A percentile compares a stretch with the other conserved stretches of the same genome.
These are phyloP conservation scores for Hirschfeldia incana DNA, from an alignment of 345 rosid species.

Conservation along the genomic window DNA sequence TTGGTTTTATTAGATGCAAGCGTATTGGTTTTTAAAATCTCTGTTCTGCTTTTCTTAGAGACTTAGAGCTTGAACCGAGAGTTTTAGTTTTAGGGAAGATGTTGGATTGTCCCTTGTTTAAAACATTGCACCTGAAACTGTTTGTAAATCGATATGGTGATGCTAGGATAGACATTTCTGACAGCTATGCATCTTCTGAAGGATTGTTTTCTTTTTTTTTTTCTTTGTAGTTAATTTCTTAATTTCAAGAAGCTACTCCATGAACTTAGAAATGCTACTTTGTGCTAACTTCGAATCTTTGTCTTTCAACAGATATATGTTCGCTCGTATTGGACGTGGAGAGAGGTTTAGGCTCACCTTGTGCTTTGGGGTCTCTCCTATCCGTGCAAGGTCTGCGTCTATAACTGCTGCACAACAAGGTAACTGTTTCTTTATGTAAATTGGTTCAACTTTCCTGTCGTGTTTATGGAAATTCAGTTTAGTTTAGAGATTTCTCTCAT, in stretches of 20 bases:
- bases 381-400: slow-evolving; percentile 44
- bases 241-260: background rate
- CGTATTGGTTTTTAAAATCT: background rate
- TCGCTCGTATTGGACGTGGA: slow-evolving; percentile 43
- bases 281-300: slow-evolving; percentile 22
- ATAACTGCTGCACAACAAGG: slow-evolving; percentile 55
- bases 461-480: background rate
- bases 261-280: slow-evolving; percentile 13
- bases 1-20: background rate
- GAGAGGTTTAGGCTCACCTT: slow-evolving; percentile 46
- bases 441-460: background rate
- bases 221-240: background rate
- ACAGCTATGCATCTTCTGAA: background rate
- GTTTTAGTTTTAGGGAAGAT: background rate
- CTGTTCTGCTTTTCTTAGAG: background rate
- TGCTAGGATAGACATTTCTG: too few species aligned
- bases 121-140: background rate
- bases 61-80: slow-evolving; percentile 4
- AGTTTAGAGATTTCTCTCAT: background rate
- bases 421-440: slow-evolving; percentile 17
- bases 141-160: background rate
- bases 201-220: background rate
- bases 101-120: background rate
- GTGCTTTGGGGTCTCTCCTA: slow-evolving; percentile 45
- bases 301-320: slow-evolving; percentile 52